A percentile compares a stretch with the other conserved stretches of the same genome.
Conservation (phyloP, 768 basidiomycete species). For the Dioszegia aurantiaca region DNA sequence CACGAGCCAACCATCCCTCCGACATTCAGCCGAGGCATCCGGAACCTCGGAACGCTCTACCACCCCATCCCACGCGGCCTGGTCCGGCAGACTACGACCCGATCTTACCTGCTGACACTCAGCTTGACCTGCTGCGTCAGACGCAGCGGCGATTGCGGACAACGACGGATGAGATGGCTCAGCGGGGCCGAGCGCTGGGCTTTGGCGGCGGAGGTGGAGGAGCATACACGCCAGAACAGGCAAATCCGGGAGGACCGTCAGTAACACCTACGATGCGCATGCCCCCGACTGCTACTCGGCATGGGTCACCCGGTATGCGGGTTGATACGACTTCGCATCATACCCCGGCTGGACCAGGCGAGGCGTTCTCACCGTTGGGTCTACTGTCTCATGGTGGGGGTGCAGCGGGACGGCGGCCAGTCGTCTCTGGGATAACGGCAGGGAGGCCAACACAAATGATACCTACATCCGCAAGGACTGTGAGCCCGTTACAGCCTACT, state of each 20-base stretch:
- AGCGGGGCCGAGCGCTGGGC: neutral
- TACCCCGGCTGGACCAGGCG: neutral
- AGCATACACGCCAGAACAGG: no score
- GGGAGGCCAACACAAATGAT: constrained; percentile 5
- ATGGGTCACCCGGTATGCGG: no score
- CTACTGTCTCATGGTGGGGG: neutral
- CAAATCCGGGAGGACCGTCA: no score
- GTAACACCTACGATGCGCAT: no score
- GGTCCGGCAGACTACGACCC: neutral
- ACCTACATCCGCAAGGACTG: constrained; percentile 8
- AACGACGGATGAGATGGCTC: constrained; percentile 10
- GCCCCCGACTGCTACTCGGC: no score
- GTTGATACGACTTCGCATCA: neutral
- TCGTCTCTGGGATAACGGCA: neutral
- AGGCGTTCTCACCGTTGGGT: constrained; percentile 9
- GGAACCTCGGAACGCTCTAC: no score
- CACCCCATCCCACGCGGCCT: neutral
- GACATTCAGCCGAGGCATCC: no score
- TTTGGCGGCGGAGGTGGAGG: neutral
- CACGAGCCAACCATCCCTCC: no score
- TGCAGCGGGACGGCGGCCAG: neutral
- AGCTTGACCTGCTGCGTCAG: constrained; percentile 9
- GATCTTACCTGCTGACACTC: constrained; percentile 5
- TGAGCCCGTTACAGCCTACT: constrained; percentile 11
- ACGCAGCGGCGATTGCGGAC: constrained; percentile 10